Evolutionary conservation across 2,329 filamentous ascomycete genomes (phyloP).

Genomic region (Chrysoporthe cubensis): DNA sequence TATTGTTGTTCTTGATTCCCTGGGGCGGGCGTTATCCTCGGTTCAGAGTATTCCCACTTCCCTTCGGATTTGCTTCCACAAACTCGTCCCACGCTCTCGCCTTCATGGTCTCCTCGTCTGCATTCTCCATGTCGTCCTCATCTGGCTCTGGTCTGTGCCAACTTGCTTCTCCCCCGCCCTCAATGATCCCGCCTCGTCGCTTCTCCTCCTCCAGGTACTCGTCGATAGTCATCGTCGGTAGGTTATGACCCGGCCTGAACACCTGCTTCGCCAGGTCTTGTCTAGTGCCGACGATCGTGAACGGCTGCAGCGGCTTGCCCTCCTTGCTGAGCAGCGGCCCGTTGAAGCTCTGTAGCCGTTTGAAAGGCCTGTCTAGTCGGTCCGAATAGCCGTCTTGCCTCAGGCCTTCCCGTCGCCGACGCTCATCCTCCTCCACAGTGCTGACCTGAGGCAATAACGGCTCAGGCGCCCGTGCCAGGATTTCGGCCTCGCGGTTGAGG

Average conservation of each 20-base stretch:
- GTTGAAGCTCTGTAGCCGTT: slow-evolving; percentile 50
- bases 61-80: slow-evolving; percentile 84
- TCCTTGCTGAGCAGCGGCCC: slow-evolving; percentile 72
- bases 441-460: slow-evolving; percentile 48
- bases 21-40: slow-evolving; percentile 54
- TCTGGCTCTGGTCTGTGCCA: slow-evolving; percentile 72
- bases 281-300: slow-evolving; percentile 80
- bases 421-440: slow-evolving; percentile 51
- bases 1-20: not conserved
- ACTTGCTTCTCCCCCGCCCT: slow-evolving; percentile 82
- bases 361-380: slow-evolving; percentile 69
- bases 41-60: slow-evolving; percentile 82
- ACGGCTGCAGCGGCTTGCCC: slow-evolving; percentile 87
- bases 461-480: slow-evolving; percentile 75
- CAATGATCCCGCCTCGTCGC: slow-evolving; percentile 82
- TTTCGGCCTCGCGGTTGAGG: slow-evolving; percentile 80
- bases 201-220: slow-evolving; percentile 95
- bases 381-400: slow-evolving; percentile 62
- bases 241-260: slow-evolving; percentile 86
- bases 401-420: slow-evolving; percentile 39
- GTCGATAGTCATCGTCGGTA: slow-evolving; percentile 97
- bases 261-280: slow-evolving; percentile 78
- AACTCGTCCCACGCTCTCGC: slow-evolving; percentile 95
- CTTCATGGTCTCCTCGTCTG: slow-evolving; percentile 90
- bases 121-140: slow-evolving; percentile 88